Percentiles rank a stretch among this genome's conserved stretches.
Conservation (phyloP, 2,329 filamentous ascomycete genomes). For the Aspergillus cejpii region DNA sequence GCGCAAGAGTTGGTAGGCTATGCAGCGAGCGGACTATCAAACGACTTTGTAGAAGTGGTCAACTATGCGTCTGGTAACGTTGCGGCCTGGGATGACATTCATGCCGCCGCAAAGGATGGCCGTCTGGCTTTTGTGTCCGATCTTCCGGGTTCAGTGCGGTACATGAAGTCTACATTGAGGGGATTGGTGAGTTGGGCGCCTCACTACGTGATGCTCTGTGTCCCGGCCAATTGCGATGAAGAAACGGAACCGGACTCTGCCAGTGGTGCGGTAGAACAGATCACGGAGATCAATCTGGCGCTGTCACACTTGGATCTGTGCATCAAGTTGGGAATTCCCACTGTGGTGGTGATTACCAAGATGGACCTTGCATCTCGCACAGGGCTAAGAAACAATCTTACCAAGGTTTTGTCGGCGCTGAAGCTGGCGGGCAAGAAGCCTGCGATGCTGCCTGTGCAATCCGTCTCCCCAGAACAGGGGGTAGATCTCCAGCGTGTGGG, state of each 20-base stretch:
- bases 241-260: conserved; percentile 35
- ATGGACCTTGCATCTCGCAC: conserved; percentile 73
- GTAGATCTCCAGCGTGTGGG: conserved; percentile 54
- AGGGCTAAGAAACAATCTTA: conserved; percentile 63
- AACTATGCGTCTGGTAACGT: conserved; percentile 85
- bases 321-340: conserved; percentile 67
- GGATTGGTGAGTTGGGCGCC: conserved; percentile 94
- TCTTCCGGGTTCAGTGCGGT: conserved; percentile 84
- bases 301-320: conserved; percentile 79
- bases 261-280: conserved; percentile 21
- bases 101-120: conserved; percentile 64
- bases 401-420: conserved; percentile 66
- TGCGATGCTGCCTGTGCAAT: conserved; percentile 53
- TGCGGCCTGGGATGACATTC: conserved; percentile 90
- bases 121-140: conserved; percentile 84
- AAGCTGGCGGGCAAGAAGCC: conserved; percentile 70
- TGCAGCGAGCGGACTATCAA: conserved; percentile 29
- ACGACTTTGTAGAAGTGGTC: conserved; percentile 49
- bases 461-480: conserved; percentile 44
- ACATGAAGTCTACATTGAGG: conserved; percentile 78
- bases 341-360: conserved; percentile 83
- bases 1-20: conserved; percentile 93
- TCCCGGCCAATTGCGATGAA: conserved; percentile 65
- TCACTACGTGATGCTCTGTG: conserved; percentile 84
- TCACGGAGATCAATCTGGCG: conserved; percentile 61